These are phyloP conservation scores for Glycine tomentella DNA, from an alignment of 306 rosid genomes.

Conservation along the genomic window DNA sequence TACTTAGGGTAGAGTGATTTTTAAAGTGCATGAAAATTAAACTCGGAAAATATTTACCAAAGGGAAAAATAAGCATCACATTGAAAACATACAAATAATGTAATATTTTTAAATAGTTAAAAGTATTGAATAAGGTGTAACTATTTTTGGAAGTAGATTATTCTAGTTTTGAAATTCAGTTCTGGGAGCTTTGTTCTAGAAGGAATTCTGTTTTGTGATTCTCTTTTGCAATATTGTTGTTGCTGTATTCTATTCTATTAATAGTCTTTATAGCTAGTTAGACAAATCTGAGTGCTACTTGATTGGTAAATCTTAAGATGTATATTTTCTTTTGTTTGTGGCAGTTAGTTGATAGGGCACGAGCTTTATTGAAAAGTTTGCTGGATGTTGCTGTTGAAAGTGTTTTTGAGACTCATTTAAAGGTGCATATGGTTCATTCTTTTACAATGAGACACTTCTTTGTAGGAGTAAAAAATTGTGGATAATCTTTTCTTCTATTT, in stretches of 20 bases:
- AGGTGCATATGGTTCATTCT: slow-evolving; percentile 50
- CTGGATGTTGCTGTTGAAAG: slow-evolving; percentile 64
- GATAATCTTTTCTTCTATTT: background rate
- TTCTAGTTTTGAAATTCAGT: slow-evolving; percentile 24
- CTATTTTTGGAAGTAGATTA: background rate
- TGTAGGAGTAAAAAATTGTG: too few species aligned
- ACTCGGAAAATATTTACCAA: background rate
- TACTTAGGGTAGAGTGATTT: background rate
- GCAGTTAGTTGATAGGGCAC: slow-evolving; percentile 64
- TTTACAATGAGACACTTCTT: background rate
- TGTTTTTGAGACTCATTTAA: slow-evolving; percentile 55
- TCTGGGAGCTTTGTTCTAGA: background rate
- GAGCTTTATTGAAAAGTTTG: slow-evolving; percentile 59
- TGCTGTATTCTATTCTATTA: background rate
- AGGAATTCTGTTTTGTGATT: background rate
- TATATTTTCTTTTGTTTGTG: background rate
- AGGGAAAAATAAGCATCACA: background rate
- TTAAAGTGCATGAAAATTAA: background rate
- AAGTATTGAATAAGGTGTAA: slow-evolving; percentile 10
- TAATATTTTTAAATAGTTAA: too few species aligned
- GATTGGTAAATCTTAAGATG: background rate
- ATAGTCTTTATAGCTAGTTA: background rate
- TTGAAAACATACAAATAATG: background rate
- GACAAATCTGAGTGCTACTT: slow-evolving; percentile 1
- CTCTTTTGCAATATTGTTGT: background rate